Evolutionary conservation across 1,139 yeast species (phyloP).

Genomic region (Geotrichum aggregatum): DNA sequence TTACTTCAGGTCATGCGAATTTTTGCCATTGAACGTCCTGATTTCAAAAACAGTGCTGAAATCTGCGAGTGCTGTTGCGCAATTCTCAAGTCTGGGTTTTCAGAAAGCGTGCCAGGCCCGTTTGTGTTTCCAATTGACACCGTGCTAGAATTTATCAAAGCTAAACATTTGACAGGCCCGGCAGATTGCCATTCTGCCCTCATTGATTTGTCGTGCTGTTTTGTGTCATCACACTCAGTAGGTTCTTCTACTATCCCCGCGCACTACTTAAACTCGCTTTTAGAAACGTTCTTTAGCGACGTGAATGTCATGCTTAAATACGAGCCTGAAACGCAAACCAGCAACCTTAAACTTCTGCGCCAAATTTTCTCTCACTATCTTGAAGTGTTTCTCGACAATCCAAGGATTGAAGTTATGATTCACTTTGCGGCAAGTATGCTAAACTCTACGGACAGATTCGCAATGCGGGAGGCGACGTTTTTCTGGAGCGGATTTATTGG

Average conservation of each 20-base stretch:
- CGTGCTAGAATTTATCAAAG: constrained; percentile 49
- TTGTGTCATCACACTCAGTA: constrained; percentile 18
- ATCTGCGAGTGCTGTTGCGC: constrained; percentile 56
- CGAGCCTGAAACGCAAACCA: constrained; percentile 31
- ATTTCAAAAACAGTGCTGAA: constrained; percentile 40
- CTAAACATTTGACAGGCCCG: constrained; percentile 23
- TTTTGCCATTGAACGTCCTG: constrained; percentile 44
- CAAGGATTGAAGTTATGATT: constrained; percentile 23
- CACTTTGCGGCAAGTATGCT: constrained; percentile 44
- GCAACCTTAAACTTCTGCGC: constrained; percentile 29
- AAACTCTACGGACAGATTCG: constrained; percentile 57
- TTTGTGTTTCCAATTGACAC: constrained; percentile 24
- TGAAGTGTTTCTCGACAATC: constrained; percentile 23
- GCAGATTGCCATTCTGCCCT: constrained; percentile 6
- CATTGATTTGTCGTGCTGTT: constrained; percentile 15
- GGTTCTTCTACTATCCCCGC: constrained; percentile 14
- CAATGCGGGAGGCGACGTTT: constrained; percentile 49
- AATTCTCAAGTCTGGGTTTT: constrained; percentile 50
- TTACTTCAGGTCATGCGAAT: constrained; percentile 43
- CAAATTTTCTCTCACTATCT: constrained; percentile 26
- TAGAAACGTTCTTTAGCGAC: constrained; percentile 27
- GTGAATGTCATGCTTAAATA: constrained; percentile 18
- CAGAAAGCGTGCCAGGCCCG: constrained; percentile 19
- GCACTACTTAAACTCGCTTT: constrained; percentile 22
- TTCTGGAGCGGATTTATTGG: constrained; percentile 38